These are phyloP conservation scores for Antarctomyces pellizariae DNA, from an alignment of 495 filamentous ascomycete species.

Conservation along the genomic window DNA sequence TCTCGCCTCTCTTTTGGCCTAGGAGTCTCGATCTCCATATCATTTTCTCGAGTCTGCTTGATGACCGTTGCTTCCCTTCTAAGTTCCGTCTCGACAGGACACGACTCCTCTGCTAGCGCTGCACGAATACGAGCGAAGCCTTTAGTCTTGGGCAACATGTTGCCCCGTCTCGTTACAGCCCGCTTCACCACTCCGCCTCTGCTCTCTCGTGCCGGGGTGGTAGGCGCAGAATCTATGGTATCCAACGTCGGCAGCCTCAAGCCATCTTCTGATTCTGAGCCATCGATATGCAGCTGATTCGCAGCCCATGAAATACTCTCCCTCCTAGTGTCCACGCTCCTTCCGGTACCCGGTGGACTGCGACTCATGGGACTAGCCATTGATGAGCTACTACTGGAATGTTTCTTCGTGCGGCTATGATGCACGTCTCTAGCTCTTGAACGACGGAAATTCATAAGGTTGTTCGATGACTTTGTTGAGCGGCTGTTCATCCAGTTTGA, in stretches of 20 bases:
- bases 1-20: no score
- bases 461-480: conserved; percentile 54
- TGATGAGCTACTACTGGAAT: no score
- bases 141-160: conserved; percentile 88
- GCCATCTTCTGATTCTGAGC: conserved; percentile 58
- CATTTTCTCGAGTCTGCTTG: conserved; percentile 66
- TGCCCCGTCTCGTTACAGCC: conserved; percentile 67
- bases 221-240: conserved; percentile 19
- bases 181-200: conserved; percentile 32
- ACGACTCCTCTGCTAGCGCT: conserved; percentile 63
- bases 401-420: no score
- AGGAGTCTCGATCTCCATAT: conserved; percentile 22
- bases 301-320: conserved; percentile 76
- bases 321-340: conserved; percentile 32
- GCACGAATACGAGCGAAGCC: conserved; percentile 82
- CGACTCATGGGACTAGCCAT: conserved; percentile 37
- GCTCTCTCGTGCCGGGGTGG: conserved; percentile 19
- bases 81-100: conserved; percentile 71
- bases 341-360: no score
- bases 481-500: conserved; percentile 35
- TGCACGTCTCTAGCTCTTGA: no score
- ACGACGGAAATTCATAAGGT: conserved; percentile 56
- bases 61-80: conserved; percentile 87
- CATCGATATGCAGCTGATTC: conserved; percentile 65
- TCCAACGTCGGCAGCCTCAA: conserved; percentile 23